Percentiles rank a stretch among this genome's conserved stretches.
Evolutionary conservation across 1,284 basidiomycete genomes (phyloP).

Genomic region (Sphaerobolus stellatus): DNA sequence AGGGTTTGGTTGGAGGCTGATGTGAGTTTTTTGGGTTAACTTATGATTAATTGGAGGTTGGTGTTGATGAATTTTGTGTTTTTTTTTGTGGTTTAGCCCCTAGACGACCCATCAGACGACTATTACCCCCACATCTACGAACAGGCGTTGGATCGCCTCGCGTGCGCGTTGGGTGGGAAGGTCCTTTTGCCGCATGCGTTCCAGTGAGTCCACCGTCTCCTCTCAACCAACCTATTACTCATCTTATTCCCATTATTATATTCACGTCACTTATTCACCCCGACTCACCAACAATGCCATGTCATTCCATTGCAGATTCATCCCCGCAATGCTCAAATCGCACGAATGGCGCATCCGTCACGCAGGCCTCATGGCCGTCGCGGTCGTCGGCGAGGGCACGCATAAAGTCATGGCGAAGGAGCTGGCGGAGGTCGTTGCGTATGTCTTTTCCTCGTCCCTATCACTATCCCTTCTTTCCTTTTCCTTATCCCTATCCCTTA

Average conservation of each 20-base stretch:
- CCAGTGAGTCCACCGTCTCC: slow-evolving; percentile 32
- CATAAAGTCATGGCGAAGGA: slow-evolving; percentile 74
- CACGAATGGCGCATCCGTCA: slow-evolving; percentile 83
- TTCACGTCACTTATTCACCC: too few species aligned
- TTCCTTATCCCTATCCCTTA: too few species aligned
- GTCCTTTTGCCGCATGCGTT: slow-evolving; percentile 73
- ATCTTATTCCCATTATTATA: too few species aligned
- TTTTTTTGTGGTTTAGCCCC: slow-evolving; percentile 54
- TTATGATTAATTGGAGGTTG: too few species aligned
- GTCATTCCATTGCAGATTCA: slow-evolving; percentile 39
- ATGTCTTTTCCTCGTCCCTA: too few species aligned
- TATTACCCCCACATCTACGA: slow-evolving; percentile 74
- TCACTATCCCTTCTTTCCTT: too few species aligned
- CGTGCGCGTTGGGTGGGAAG: slow-evolving; percentile 72
- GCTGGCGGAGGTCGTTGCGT: slow-evolving; percentile 74
- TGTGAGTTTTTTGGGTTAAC: slow-evolving; percentile 47
- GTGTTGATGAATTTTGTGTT: too few species aligned
- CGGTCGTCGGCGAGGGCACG: slow-evolving; percentile 72
- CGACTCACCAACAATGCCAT: too few species aligned
- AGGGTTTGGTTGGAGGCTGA: slow-evolving; percentile 71
- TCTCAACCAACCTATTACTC: background rate
- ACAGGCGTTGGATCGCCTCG: slow-evolving; percentile 72
- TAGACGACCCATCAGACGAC: slow-evolving; percentile 70
- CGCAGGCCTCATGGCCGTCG: slow-evolving; percentile 78
- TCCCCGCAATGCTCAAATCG: slow-evolving; percentile 73